Conservation (phyloP, 2,329 filamentous ascomycete genomes). For the Fusarium oxysporum region DNA sequence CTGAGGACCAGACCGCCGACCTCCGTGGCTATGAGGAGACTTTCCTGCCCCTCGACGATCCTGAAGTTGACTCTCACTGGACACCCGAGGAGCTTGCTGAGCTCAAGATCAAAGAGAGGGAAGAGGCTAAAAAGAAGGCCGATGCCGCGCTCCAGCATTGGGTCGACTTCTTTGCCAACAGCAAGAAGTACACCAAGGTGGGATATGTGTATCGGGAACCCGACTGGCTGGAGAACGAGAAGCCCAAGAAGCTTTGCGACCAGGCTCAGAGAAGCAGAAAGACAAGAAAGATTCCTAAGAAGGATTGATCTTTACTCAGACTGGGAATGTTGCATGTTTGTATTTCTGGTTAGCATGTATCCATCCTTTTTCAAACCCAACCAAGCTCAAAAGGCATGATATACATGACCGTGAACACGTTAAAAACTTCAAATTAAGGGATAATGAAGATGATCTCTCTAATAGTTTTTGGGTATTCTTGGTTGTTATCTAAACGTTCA, state of each 20-base stretch:
- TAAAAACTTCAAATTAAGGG: not conserved
- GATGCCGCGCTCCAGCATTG: slow-evolving; percentile 79
- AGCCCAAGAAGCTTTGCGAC: slow-evolving; percentile 75
- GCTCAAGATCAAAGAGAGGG: slow-evolving; percentile 71
- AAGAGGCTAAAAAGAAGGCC: slow-evolving; percentile 73
- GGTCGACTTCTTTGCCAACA: slow-evolving; percentile 84
- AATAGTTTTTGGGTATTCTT: slow-evolving; percentile 23
- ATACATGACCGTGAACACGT: not conserved
- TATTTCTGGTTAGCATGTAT: not conserved
- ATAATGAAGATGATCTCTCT: slow-evolving; percentile 13
- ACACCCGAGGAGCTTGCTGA: slow-evolving; percentile 63
- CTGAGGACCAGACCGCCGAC: slow-evolving; percentile 85
- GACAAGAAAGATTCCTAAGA: slow-evolving; percentile 57
- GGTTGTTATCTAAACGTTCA: slow-evolving; percentile 10
- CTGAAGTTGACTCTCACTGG: slow-evolving; percentile 70
- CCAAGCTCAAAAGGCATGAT: not conserved
- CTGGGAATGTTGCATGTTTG: not conserved
- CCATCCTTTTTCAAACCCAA: not conserved
- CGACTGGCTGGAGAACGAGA: slow-evolving; percentile 71
- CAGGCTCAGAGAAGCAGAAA: slow-evolving; percentile 70
- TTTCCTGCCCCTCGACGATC: slow-evolving; percentile 76
- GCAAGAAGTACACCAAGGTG: slow-evolving; percentile 83
- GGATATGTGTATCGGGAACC: slow-evolving; percentile 76
- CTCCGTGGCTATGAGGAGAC: slow-evolving; percentile 88
- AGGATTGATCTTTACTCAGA: not conserved